These are phyloP conservation scores for Picochlorum sp. DNA, from an alignment of 139 green algal species.

Conservation along the genomic window DNA sequence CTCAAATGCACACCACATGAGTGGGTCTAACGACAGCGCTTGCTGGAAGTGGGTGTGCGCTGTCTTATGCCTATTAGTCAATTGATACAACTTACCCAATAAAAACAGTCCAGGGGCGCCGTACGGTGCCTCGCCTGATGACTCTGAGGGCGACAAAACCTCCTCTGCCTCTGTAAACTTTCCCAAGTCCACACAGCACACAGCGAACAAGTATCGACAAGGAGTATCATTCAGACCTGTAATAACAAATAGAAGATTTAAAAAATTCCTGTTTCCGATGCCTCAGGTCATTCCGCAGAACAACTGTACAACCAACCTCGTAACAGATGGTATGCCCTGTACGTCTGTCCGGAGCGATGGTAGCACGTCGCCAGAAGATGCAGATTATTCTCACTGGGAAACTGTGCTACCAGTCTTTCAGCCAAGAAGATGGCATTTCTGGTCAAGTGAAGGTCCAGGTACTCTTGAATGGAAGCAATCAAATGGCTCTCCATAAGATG, in stretches of 20 bases:
- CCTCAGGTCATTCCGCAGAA: not conserved
- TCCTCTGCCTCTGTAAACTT: conserved; percentile 73
- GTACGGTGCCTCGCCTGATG: conserved; percentile 54
- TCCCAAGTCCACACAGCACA: conserved; percentile 66
- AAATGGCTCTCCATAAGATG: conserved; percentile 32
- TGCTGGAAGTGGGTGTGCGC: conserved; percentile 55
- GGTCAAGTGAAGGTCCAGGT: conserved; percentile 51
- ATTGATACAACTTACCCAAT: conserved; percentile 61
- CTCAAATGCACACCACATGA: conserved; percentile 86
- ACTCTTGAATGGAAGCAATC: conserved; percentile 47
- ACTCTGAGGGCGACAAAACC: conserved; percentile 45
- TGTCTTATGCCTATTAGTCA: conserved; percentile 40
- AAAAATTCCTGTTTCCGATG: not conserved
- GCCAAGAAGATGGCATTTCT: conserved; percentile 76
- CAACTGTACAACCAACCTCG: conserved; percentile 29
- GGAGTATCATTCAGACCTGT: conserved; percentile 32
- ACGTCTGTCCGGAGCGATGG: conserved; percentile 59
- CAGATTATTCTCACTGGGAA: conserved; percentile 65
- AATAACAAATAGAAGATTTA: not conserved
- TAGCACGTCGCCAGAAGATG: conserved; percentile 78
- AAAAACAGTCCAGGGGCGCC: conserved; percentile 78
- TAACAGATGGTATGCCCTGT: conserved; percentile 67
- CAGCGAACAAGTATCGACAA: conserved; percentile 76
- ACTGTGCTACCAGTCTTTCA: conserved; percentile 70
- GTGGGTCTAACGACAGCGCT: conserved; percentile 59